A percentile compares a stretch with the other conserved stretches of the same genome.
Conservation (phyloP, 106 monocot genomes). For the Dioscorea alata region DNA sequence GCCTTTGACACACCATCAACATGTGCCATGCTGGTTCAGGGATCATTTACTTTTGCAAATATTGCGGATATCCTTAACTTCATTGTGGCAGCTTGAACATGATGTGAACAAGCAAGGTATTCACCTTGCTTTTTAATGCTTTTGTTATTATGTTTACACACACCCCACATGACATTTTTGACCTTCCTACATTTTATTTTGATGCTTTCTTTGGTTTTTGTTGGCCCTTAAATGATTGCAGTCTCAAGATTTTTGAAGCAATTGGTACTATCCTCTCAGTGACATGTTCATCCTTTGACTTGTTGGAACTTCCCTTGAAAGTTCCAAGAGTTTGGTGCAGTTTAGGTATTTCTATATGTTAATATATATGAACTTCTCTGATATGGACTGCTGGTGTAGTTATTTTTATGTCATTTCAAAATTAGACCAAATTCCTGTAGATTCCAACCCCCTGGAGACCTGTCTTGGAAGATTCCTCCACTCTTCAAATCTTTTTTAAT, state of each 20-base stretch:
- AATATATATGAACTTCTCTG: too few relatives aligned
- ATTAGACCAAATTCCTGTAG: constrained; percentile 23
- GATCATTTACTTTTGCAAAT: constrained; percentile 89
- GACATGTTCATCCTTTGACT: constrained; percentile 88
- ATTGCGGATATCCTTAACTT: constrained; percentile 92
- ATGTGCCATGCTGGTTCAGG: constrained; percentile 69
- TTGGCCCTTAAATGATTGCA: constrained; percentile 21
- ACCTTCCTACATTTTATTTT: too few relatives aligned
- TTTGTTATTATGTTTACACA: not conserved
- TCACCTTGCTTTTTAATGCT: not conserved
- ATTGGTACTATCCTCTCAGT: constrained; percentile 72
- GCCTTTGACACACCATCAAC: constrained; percentile 70
- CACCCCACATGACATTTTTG: too few relatives aligned
- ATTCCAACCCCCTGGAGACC: constrained; percentile 87
- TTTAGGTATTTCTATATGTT: constrained; percentile 56
- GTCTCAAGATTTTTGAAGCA: constrained; percentile 62
- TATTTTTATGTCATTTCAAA: not conserved
- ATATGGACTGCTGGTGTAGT: not conserved
- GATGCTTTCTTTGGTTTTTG: constrained; percentile 1
- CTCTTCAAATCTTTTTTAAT: constrained; percentile 93
- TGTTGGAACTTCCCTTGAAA: constrained; percentile 89
- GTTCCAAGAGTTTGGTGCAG: constrained; percentile 98
- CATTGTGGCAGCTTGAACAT: constrained; percentile 71
- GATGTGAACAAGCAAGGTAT: constrained; percentile 64
- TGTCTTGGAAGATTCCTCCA: constrained; percentile 75